phyloP scores from a whole-genome alignment of 805 yeast genomes.

The Pichia exigua region DNA sequence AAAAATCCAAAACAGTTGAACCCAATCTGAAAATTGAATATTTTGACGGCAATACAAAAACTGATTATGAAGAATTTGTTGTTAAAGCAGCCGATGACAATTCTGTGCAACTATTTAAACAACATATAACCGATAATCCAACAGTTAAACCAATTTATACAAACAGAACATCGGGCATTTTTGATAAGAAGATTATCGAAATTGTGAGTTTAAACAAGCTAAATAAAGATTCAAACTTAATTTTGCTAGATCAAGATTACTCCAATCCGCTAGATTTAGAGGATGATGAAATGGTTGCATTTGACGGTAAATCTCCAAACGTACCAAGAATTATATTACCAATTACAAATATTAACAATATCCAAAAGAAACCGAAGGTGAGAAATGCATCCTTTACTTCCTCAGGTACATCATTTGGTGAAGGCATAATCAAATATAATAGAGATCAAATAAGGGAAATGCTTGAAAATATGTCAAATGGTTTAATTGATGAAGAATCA shows the following conservation, averaged over 20 bases:
- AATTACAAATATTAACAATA: background rate
- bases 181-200: conserved; percentile 17
- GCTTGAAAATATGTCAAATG: conserved; percentile 21
- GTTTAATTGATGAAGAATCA: conserved; percentile 11
- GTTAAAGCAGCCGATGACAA: conserved; percentile 16
- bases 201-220: conserved; percentile 12
- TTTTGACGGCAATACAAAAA: conserved; percentile 7
- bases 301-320: background rate
- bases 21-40: conserved; percentile 11
- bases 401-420: conserved; percentile 30
- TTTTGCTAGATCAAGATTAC: conserved; percentile 9
- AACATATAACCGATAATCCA: conserved; percentile 16
- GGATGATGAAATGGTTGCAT: conserved; percentile 12
- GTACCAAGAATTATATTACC: conserved; percentile 12
- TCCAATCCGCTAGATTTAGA: conserved; percentile 11
- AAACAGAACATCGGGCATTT: conserved; percentile 10
- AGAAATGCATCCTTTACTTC: conserved; percentile 27
- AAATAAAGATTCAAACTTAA: background rate
- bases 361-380: background rate
- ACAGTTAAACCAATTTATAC: conserved; percentile 20
- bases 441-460: conserved; percentile 28
- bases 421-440: conserved; percentile 29
- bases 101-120: conserved; percentile 17
- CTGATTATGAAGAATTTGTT: conserved; percentile 21
- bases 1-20: background rate